Evolutionary conservation across 768 basidiomycete species (phyloP).

Genomic region (Lactarius hengduanensis): DNA sequence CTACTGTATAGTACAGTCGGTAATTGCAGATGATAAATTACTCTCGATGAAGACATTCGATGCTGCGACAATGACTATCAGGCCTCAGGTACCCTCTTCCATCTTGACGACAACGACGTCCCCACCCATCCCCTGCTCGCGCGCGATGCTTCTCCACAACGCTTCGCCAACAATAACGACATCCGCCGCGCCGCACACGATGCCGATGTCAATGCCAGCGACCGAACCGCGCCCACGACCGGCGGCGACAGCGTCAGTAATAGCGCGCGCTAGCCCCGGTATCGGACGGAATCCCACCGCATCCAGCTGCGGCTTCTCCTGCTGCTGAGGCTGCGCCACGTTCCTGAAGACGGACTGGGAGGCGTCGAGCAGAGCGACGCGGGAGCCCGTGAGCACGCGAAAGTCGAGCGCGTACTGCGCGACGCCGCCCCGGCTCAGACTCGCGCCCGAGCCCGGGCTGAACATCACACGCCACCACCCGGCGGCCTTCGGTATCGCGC

Average conservation of each 20-base stretch:
- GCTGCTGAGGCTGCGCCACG: conserved; percentile 5
- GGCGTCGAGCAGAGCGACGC: conserved; percentile 72
- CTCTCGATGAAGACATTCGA: not conserved
- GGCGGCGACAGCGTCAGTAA: conserved; percentile 21
- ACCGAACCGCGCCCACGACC: conserved; percentile 25
- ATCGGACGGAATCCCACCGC: conserved; percentile 28
- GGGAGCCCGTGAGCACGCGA: conserved; percentile 64
- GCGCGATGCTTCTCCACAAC: conserved; percentile 25
- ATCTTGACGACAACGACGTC: conserved; percentile 26
- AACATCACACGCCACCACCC: conserved; percentile 79
- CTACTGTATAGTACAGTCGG: conserved; percentile 2
- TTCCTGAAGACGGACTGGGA: conserved; percentile 55
- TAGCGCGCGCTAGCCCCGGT: conserved; percentile 20
- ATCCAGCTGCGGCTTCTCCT: conserved; percentile 25
- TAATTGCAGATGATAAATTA: conserved; percentile 4
- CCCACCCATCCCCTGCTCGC: not conserved
- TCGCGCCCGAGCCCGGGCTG: not conserved
- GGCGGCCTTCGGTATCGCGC: conserved; percentile 61
- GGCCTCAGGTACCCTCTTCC: conserved; percentile 16
- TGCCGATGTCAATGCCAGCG: conserved; percentile 26
- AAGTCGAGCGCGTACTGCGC: conserved; percentile 75
- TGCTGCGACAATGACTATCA: not conserved
- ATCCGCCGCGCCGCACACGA: conserved; percentile 29
- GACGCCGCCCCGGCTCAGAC: conserved; percentile 1
- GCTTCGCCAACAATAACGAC: conserved; percentile 26